Evolutionary conservation across 2,329 filamentous ascomycete genomes (phyloP).

Genomic region (Diaporthe sp.): DNA sequence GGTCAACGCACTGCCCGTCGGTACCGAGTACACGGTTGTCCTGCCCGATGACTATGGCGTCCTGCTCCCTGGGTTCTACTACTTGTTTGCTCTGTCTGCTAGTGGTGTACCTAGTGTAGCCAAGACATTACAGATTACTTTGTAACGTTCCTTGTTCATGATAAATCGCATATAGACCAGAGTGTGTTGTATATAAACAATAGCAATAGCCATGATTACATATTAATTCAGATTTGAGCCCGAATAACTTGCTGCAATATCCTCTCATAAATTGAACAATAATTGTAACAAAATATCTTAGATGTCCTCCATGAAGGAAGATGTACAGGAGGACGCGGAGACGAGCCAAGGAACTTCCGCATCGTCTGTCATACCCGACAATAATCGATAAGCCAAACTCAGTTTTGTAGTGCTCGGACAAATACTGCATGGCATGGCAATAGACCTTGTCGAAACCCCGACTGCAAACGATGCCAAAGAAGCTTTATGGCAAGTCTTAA

Average conservation of each 20-base stretch:
- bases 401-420: no score
- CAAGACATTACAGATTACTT: constrained; percentile 34
- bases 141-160: background rate
- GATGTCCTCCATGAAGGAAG: no score
- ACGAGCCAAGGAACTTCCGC: no score
- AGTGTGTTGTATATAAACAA: background rate
- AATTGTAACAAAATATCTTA: no score
- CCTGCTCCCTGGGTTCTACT: constrained; percentile 58
- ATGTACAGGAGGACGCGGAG: no score
- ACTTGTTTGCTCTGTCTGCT: constrained; percentile 56
- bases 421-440: no score
- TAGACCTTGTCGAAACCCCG: no score
- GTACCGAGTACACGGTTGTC: constrained; percentile 44
- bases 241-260: background rate
- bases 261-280: no score
- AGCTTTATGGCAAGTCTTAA: no score
- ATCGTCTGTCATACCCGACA: no score
- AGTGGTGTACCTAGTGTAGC: constrained; percentile 56
- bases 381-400: no score
- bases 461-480: no score
- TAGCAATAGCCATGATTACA: background rate
- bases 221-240: background rate
- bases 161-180: background rate
- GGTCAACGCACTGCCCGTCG: background rate
- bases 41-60: constrained; percentile 57